Evolutionary conservation across 495 filamentous ascomycete species (phyloP), one percentile per base, ranked within the genome.

Genomic region (Daldinia decipiens): DNA sequence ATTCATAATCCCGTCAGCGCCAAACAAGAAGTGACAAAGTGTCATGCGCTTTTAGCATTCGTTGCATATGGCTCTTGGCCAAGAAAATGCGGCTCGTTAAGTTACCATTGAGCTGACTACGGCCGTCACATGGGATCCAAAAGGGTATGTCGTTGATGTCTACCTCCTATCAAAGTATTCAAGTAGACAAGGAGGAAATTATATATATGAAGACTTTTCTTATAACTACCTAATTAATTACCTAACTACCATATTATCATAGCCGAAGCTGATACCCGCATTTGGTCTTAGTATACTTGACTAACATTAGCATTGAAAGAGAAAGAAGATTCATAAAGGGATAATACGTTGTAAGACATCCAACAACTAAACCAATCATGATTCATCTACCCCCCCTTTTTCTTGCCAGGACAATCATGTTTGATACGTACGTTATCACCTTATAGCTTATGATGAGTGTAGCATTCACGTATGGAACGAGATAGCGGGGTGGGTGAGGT

Each of bases 401-500:
- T 21, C 17, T 47, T 17, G 1, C 17, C 8, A 21, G 7, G 43
- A 7, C 17, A 47, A 47, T 3, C 43, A 21, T 47, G 4, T 0
- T 47, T 47, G 43, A 47, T 21, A 24, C 43, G 21, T 47, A 47
- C 17, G 21, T 47, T 47, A 21, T 47, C 43, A 47, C 43, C 8
- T 47, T 21, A 47, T 47, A 8, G 8, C 24, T 3, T 47, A 47
- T 12, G 19, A 12, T 47, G 43, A 47, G 43, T 47, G 43, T 47
- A 47, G 43, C 8, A 31, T 29, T n/a, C 13, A 52, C 32, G 13
- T 36, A n/a, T 15, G 5, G 51, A 31, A 52, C 19, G 54, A 40
- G 62, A 65, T 56, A 65, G 50, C 62, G 29, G 45, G n/a, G 62
- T 55, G 54, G 68, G 17, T 61, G 51, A 39, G n/a, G 62, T 55